Evolutionary conservation across 352 stramenopile genomes (phyloP), one percentile per base, ranked within the genome.

Genomic region (Saprolegnia diclina): DNA sequence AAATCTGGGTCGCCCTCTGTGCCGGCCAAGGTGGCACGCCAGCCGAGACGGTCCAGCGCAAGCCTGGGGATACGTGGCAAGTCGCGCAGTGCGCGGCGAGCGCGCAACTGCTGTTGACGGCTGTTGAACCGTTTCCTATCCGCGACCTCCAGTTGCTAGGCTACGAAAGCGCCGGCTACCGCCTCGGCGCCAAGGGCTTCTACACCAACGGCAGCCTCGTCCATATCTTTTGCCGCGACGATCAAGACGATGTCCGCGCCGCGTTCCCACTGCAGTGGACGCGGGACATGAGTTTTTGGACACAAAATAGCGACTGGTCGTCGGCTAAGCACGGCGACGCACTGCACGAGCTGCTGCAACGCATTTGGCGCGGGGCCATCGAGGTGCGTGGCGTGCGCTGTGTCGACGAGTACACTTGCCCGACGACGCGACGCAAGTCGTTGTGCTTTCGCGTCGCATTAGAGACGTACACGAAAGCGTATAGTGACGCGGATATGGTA

Each of bases 1-100:
- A 93, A 56, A 75, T 94, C 35, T 94, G 83, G 83, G 80, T 92
- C 65, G 87, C 84, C 21, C 74, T 94, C 0, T 92, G 82, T 56
- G 80, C 77, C 37, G 87, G 87, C 18, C 87, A 94, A 72, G 87
- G 85, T 53, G 87, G 85, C 9, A 93, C 87, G 1, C 79, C 76
- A 14, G 65, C 87, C 1, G 85, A 93, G 59, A 77, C 65, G 26
- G 79, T 83, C 67, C 71, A 77, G 18, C 80, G 84, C 18, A 74
- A 77, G 7, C 76, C 74, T 61, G 83, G 83, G 0, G 82, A 93
- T 73, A 91, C 82, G 18, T 94, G 87, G 87, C 87, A 93, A 73
- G 76, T 94, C 63, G 79, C 83, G 38, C 73, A 83, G 26, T 83
- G 79, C 54, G 87, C 87, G 26, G 83, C 85, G 10, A 67, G 74